Evolutionary conservation across 1,284 basidiomycete species (phyloP).

Genomic region (Cerrena zonata): DNA sequence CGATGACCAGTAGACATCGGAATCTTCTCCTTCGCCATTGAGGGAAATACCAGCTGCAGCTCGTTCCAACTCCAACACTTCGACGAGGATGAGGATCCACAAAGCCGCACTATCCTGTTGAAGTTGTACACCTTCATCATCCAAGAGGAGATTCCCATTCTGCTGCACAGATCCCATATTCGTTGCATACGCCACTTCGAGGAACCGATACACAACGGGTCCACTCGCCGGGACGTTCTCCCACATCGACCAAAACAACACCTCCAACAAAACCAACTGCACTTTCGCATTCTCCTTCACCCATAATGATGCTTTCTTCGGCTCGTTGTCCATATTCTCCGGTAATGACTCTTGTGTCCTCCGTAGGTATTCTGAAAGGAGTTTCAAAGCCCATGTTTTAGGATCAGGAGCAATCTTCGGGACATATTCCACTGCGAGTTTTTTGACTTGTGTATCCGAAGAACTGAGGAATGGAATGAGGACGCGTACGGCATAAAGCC

Average conservation of each 20-base stretch:
- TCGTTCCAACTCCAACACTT: conserved; percentile 77
- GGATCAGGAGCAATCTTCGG: conserved; percentile 59
- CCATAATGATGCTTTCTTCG: conserved; percentile 62
- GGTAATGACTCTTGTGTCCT: conserved; percentile 55
- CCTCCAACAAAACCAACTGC: conserved; percentile 75
- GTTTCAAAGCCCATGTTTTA: conserved; percentile 46
- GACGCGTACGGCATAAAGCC: conserved; percentile 59
- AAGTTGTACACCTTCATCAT: conserved; percentile 65
- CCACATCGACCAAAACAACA: conserved; percentile 83
- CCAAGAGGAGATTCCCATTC: conserved; percentile 63
- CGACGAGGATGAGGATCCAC: conserved; percentile 74
- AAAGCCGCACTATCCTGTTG: conserved; percentile 64
- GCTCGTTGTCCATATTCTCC: conserved; percentile 43
- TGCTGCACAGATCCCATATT: conserved; percentile 65
- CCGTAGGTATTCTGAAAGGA: conserved; percentile 54
- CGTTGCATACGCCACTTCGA: conserved; percentile 59
- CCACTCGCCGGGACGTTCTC: conserved; percentile 66
- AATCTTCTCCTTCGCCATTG: conserved; percentile 22
- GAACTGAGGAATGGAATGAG: conserved; percentile 63
- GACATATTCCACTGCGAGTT: conserved; percentile 50
- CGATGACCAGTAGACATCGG: conserved; percentile 51
- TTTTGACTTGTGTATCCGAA: conserved; percentile 46
- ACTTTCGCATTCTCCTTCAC: conserved; percentile 76
- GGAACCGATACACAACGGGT: conserved; percentile 54
- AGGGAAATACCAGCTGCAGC: conserved; percentile 35